These are phyloP conservation scores for Fagopyrum esculentum DNA, from an alignment of 148 eudicot species.

Conservation along the genomic window DNA sequence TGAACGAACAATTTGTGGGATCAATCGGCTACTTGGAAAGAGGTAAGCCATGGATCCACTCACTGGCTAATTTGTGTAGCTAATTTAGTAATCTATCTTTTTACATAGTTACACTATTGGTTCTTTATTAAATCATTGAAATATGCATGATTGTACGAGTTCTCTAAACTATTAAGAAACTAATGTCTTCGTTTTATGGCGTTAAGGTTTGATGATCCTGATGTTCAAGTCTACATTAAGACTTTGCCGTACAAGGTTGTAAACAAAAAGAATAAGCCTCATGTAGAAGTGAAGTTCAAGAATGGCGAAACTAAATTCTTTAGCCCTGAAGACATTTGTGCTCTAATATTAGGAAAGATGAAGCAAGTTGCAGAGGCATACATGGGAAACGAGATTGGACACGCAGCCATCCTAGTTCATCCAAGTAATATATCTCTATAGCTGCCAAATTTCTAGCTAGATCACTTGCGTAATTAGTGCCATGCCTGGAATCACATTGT, in stretches of 20 bases:
- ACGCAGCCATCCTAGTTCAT: no score
- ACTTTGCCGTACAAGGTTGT: background rate
- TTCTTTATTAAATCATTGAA: no score
- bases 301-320: background rate
- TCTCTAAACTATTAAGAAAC: no score
- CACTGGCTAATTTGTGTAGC: no score
- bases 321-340: background rate
- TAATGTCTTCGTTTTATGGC: background rate
- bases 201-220: background rate
- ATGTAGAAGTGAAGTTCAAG: background rate
- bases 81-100: no score
- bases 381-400: background rate
- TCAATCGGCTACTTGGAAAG: background rate
- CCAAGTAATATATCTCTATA: background rate
- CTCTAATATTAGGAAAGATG: background rate
- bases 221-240: background rate
- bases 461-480: no score
- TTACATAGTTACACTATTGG: no score
- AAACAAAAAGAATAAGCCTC: background rate
- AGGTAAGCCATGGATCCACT: background rate
- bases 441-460: no score
- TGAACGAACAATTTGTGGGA: conserved; percentile 5
- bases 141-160: no score
- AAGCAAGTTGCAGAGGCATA: background rate
- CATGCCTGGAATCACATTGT: no score